These are phyloP conservation scores for Phtheirospermum japonicum DNA, from an alignment of 257 asterid genomes.

Conservation along the genomic window DNA sequence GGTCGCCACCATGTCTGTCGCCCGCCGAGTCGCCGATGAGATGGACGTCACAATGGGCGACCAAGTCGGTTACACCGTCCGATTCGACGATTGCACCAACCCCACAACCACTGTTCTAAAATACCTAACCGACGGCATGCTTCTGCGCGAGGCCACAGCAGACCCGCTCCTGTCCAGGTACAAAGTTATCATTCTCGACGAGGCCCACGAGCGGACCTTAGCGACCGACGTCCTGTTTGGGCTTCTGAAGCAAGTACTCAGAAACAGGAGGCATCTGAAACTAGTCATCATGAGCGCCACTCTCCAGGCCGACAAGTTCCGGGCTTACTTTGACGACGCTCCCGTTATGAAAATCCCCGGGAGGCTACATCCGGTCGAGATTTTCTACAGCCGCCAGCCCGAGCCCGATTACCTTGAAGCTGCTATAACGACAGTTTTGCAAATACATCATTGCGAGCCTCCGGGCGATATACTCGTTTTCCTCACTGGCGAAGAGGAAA, in stretches of 20 bases:
- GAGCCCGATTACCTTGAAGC: conserved; percentile 97
- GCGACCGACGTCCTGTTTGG: conserved; percentile 99
- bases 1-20: conserved; percentile 98
- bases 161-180: conserved; percentile 92
- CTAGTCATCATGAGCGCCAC: conserved; percentile 99
- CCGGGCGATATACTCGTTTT: conserved; percentile 95
- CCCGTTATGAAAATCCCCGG: conserved; percentile 99
- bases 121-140: conserved; percentile 98
- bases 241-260: conserved; percentile 86
- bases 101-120: conserved; percentile 74
- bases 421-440: conserved; percentile 87
- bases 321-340: conserved; percentile 75
- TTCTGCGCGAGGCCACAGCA: conserved; percentile 95
- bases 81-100: conserved; percentile 94
- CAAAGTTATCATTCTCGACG: conserved; percentile 94
- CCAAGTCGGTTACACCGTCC: conserved; percentile 96
- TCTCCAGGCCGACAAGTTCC: conserved; percentile 96
- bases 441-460: conserved; percentile 80
- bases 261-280: conserved; percentile 76
- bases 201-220: conserved; percentile 96
- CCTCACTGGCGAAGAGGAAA: conserved; percentile 98
- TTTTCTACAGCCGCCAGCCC: conserved; percentile 88
- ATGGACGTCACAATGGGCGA: conserved; percentile 98
- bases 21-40: conserved; percentile 97
- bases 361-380: conserved; percentile 93